Evolutionary conservation across 2,329 filamentous ascomycete genomes (phyloP).

Genomic region (Plectosphaerella plurivora): DNA sequence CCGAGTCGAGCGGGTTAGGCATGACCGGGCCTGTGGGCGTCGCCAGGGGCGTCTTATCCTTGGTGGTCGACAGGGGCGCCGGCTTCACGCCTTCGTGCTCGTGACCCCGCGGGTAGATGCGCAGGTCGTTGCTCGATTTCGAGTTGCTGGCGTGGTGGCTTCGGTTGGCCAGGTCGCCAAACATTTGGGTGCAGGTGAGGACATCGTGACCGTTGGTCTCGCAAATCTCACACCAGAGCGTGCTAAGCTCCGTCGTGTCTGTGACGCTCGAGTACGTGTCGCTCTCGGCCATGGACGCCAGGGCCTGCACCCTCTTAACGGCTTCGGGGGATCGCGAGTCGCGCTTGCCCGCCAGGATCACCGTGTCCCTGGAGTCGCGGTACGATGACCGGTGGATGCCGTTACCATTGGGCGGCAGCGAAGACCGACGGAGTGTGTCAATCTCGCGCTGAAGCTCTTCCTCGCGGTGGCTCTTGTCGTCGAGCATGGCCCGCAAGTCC

Average conservation of each 20-base stretch:
- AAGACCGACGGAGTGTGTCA: slow-evolving; percentile 52
- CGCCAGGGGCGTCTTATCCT: slow-evolving; percentile 35
- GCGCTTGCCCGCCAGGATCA: slow-evolving; percentile 50
- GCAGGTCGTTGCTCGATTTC: slow-evolving; percentile 2
- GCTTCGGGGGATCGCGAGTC: slow-evolving; percentile 43
- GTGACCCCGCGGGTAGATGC: slow-evolving; percentile 4
- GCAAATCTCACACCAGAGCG: slow-evolving; percentile 92
- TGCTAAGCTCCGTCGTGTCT: slow-evolving; percentile 69
- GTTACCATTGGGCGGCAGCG: slow-evolving; percentile 9
- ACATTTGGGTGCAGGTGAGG: slow-evolving; percentile 89
- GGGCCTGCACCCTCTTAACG: slow-evolving; percentile 48
- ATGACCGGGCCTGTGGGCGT: slow-evolving; percentile 42
- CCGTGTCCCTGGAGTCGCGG: slow-evolving; percentile 63
- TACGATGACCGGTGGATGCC: slow-evolving; percentile 52
- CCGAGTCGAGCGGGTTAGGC: slow-evolving; percentile 60
- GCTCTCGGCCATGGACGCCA: slow-evolving; percentile 68
- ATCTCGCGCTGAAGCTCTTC: slow-evolving; percentile 84
- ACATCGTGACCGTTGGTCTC: slow-evolving; percentile 91
- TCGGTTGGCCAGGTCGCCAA: slow-evolving; percentile 44
- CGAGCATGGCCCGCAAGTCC: slow-evolving; percentile 69
- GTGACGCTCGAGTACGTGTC: slow-evolving; percentile 66
- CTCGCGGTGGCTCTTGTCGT: slow-evolving; percentile 69
- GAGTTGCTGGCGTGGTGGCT: slow-evolving; percentile 19
- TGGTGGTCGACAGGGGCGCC: slow-evolving; percentile 50
- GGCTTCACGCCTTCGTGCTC: slow-evolving; percentile 39